These are phyloP conservation scores for Septoria petroselini DNA, from an alignment of 2,329 filamentous ascomycete species.

Conservation along the genomic window DNA sequence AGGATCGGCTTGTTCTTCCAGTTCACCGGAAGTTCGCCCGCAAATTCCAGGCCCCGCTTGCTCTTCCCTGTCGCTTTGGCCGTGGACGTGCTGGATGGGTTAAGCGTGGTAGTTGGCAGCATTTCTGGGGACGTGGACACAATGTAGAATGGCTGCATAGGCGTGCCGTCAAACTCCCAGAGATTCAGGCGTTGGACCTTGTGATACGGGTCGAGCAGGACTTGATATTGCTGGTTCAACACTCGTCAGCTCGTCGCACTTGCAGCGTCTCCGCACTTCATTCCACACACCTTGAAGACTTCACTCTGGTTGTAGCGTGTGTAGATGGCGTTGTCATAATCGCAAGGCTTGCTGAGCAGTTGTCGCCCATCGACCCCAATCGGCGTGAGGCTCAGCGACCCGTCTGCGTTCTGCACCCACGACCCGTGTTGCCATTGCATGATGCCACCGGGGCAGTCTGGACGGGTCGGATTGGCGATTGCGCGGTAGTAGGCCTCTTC, in stretches of 20 bases:
- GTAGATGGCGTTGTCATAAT: conserved; percentile 54
- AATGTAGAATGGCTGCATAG: conserved; percentile 66
- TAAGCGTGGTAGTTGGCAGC: conserved; percentile 65
- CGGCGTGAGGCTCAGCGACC: conserved; percentile 58
- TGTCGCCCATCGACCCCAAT: conserved; percentile 66
- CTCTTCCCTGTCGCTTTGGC: conserved; percentile 32
- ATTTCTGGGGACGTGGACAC: conserved; percentile 62
- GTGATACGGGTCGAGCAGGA: conserved; percentile 58
- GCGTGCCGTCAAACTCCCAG: conserved; percentile 61
- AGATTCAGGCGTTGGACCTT: conserved; percentile 62
- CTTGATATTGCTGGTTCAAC: conserved; percentile 43
- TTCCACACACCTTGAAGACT: conserved; percentile 53
- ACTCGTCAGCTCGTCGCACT: not conserved
- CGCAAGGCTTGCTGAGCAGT: conserved; percentile 63
- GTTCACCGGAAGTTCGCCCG: conserved; percentile 40
- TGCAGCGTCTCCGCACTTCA: not conserved
- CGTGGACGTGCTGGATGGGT: conserved; percentile 49
- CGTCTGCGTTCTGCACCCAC: conserved; percentile 56
- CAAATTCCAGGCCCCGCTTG: conserved; percentile 30
- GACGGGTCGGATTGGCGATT: conserved; percentile 58
- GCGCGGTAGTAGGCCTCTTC: conserved; percentile 69
- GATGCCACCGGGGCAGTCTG: conserved; percentile 61
- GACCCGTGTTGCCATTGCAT: conserved; percentile 73
- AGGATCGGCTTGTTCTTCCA: conserved; percentile 21
- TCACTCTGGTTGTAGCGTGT: conserved; percentile 66